Conservation (phyloP, 371 early-diverging fungal species). For the Actinomortierella ambigua region DNA sequence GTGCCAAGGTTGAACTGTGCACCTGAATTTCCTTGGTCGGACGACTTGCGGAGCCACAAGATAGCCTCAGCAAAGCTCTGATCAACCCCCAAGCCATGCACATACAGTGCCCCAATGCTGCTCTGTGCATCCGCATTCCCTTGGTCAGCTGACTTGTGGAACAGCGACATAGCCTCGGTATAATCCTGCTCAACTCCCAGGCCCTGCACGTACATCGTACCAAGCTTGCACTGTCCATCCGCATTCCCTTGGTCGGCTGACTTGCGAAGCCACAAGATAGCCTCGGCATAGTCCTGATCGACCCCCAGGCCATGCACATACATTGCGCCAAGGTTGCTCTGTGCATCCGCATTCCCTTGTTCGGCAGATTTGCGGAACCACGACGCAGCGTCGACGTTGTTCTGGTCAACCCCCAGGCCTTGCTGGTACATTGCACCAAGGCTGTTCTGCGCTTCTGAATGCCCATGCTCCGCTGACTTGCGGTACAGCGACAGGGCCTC, state of each 20-base stretch:
- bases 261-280: slow-evolving; percentile 74
- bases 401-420: slow-evolving; percentile 74
- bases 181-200: slow-evolving; percentile 67
- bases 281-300: slow-evolving; percentile 61
- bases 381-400: slow-evolving; percentile 64
- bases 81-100: slow-evolving; percentile 79
- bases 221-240: slow-evolving; percentile 70
- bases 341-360: slow-evolving; percentile 81
- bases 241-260: slow-evolving; percentile 65
- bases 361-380: slow-evolving; percentile 77
- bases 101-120: slow-evolving; percentile 80
- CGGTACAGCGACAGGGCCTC: slow-evolving; percentile 75
- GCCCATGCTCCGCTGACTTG: slow-evolving; percentile 63
- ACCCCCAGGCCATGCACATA: slow-evolving; percentile 85
- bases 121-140: slow-evolving; percentile 80
- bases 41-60: slow-evolving; percentile 67
- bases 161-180: slow-evolving; percentile 67
- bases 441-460: slow-evolving; percentile 80
- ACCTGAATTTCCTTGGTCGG: slow-evolving; percentile 74
- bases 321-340: slow-evolving; percentile 79
- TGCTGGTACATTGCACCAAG: slow-evolving; percentile 86
- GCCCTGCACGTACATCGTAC: slow-evolving; percentile 83
- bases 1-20: slow-evolving; percentile 83
- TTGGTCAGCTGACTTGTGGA: slow-evolving; percentile 72
- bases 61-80: slow-evolving; percentile 71